Base-by-base conservation (phyloP, 2,329 filamentous ascomycete species). In the Phaeoacremonium minimum region DNA sequence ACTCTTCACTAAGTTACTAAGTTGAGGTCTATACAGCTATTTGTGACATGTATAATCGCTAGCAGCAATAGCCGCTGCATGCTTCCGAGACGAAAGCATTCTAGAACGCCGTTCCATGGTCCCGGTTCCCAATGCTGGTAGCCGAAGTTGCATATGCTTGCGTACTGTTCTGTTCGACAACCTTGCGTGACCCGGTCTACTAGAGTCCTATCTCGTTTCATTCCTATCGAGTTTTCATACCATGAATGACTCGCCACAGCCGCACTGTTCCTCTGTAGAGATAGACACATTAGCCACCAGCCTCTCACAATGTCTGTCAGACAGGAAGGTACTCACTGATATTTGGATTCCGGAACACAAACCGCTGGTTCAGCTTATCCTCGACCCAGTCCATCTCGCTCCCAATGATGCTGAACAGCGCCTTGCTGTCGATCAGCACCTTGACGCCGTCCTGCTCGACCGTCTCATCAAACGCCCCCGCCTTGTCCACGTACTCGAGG, bases 311-410 rank as follows among this genome's bases (percentile, higher is more conserved):
- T 13, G 15, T 36, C 17, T 32, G 5, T 19, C 6, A 7, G 4
- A 4, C 35, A 31, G 35, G 18, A 2, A 19, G 12, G 12, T n/a
- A 82, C 90, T 78, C 69, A 95, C 90, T 98, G 58, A 97, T 97
- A 56, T 98, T 98, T 3, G 93, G 93, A 60, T 98, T 98, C 58
- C 80, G 83, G 66, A 98, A 98, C 34, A 95, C 82, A 61, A 98
- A 98, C 46, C 87, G 75, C 62, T 90, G 78, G 59, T 85, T 95
- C 46, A 98, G 67, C 68, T 95, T 95, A 52, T 97, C 93, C 64
- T 97, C 90, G 9, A 91, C 75, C 90, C 91, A 98, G 57, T 98
- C 93, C 93, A 98, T 98, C 66, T 97, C 91, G 56, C 86, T 95
- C 5, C 93, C 93, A 51, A 98, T 96, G 36, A 98, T 97, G 62